Base-by-base conservation (phyloP, 2,329 filamentous ascomycete genomes). In the Pseudopithomyces chartarum region DNA sequence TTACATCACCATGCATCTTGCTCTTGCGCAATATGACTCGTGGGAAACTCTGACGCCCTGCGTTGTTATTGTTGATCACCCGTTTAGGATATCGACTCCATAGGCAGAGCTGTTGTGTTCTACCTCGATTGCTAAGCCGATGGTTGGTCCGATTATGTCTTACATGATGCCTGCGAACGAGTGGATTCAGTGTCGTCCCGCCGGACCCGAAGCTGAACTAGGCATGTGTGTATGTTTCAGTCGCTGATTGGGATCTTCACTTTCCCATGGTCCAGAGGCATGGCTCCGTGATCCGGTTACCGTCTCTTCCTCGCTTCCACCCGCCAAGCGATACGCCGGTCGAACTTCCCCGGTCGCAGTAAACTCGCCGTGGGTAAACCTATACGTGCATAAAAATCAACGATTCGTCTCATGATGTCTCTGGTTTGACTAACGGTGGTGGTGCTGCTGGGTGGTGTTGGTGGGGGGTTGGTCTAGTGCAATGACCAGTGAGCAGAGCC, bases 1-100 rank as follows among this genome's bases (percentile, higher is more conserved):
- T 49, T 49, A 39, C 46, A 49, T 49, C 46, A 49, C 33, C 23
- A 17, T 33, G 46, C 46, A 49, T 39, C 6, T 6, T 26, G 34
- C 46, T 19, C 29, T 6, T 47, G 23, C 43, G 20, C n/a, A 20
- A 19, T 20, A 42, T 10, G 10, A 12, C 39, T 20, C 10, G 39
- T 20, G 39, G n/a, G 12, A 22, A 8, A 44, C 26, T 29, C 26
- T 29, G 26, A 29, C 26, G 26, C 20, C 22, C 15, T 43, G n/a
- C n/a, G 10, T 43, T 23, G 15, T 20, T 26, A 23, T 11, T 23
- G 40, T 20, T 43, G 40, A 43, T 29, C 8, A 29, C 26, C 40
- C 23, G 23, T 32, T 15, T 26, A 17, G 15, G 23, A 4, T 8
- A 7, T n/a, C 23, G 3, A 46, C 8, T 12, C 11, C 13, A 13